A percentile compares a stretch with the other conserved stretches of the same genome.
These are phyloP conservation scores for Salicornia ramosissima DNA, from an alignment of 148 eudicot genomes.

Conservation along the genomic window DNA sequence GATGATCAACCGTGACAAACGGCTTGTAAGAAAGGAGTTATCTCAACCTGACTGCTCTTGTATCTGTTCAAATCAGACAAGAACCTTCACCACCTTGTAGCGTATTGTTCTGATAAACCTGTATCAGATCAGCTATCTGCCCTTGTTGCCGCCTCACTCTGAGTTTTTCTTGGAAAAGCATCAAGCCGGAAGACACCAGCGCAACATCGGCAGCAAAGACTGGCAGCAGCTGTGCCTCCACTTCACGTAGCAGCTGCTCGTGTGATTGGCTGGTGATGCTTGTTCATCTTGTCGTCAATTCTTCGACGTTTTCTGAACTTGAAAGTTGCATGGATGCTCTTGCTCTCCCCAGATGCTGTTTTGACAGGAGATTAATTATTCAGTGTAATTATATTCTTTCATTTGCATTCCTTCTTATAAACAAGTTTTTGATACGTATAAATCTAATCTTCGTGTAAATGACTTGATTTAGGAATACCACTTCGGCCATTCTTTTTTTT, in stretches of 20 bases:
- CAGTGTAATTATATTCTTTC: neutral
- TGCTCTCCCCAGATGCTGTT: neutral
- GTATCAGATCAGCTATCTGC: neutral
- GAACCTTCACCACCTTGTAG: slow-evolving; percentile 40
- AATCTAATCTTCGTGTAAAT: too few species aligned
- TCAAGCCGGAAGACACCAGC: neutral
- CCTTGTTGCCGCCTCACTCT: neutral
- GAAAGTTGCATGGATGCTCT: neutral
- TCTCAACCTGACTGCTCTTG: slow-evolving; percentile 84
- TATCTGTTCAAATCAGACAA: slow-evolving; percentile 72
- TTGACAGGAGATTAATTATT: neutral
- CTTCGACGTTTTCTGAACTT: neutral
- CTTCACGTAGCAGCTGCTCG: neutral
- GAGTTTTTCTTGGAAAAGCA: neutral
- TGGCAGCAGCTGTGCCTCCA: neutral
- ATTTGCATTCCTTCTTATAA: too few species aligned
- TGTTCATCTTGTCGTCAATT: neutral
- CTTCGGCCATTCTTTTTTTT: too few species aligned
- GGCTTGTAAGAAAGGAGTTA: slow-evolving; percentile 60
- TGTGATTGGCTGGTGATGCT: neutral
- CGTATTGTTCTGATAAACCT: neutral
- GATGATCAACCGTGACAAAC: slow-evolving; percentile 89
- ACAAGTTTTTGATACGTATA: too few species aligned
- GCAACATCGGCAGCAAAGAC: neutral
- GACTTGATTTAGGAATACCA: too few species aligned